Percentiles rank a stretch among this genome's conserved stretches.
Evolutionary conservation across 768 basidiomycete species (phyloP).

Genomic region (Lyophyllum shimeji): DNA sequence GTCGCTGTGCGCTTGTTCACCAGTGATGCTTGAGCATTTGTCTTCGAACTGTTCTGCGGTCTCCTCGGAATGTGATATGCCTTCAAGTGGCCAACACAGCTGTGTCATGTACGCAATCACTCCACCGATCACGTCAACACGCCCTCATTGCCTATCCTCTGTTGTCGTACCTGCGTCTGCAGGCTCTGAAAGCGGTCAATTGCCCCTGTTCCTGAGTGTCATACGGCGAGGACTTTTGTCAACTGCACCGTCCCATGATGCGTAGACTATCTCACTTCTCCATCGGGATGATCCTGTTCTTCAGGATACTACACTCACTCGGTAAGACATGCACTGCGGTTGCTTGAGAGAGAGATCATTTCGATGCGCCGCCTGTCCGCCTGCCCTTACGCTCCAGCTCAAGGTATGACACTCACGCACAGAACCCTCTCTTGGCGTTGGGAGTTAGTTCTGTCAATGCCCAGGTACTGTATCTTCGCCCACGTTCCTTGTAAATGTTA

Average conservation of each 20-base stretch:
- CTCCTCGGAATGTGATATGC: constrained; percentile 2
- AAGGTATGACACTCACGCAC: neutral
- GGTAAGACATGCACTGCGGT: constrained; percentile 1
- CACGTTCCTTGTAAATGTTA: constrained; percentile 2
- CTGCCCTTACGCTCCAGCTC: neutral
- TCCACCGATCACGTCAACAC: constrained; percentile 11
- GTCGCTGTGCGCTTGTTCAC: constrained; percentile 4
- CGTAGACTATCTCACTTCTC: constrained; percentile 11
- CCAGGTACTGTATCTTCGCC: constrained; percentile 6
- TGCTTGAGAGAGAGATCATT: constrained; percentile 2
- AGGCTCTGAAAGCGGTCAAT: constrained; percentile 1
- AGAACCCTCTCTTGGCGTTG: neutral
- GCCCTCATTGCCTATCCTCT: neutral
- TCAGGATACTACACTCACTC: constrained; percentile 11
- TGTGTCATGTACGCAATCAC: constrained; percentile 5
- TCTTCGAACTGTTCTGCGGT: constrained; percentile 1
- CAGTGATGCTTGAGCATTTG: constrained; percentile 5
- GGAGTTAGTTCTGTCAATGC: constrained; percentile 2
- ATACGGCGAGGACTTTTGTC: constrained; percentile 1
- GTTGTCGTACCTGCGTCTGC: neutral
- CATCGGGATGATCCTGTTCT: constrained; percentile 14
- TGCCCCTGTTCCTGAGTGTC: constrained; percentile 18
- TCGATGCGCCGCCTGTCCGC: neutral
- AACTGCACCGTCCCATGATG: constrained; percentile 12
- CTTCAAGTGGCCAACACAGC: neutral